Evolutionary conservation across 2,329 filamentous ascomycete species (phyloP).

Genomic region (Lomentospora prolificans): DNA sequence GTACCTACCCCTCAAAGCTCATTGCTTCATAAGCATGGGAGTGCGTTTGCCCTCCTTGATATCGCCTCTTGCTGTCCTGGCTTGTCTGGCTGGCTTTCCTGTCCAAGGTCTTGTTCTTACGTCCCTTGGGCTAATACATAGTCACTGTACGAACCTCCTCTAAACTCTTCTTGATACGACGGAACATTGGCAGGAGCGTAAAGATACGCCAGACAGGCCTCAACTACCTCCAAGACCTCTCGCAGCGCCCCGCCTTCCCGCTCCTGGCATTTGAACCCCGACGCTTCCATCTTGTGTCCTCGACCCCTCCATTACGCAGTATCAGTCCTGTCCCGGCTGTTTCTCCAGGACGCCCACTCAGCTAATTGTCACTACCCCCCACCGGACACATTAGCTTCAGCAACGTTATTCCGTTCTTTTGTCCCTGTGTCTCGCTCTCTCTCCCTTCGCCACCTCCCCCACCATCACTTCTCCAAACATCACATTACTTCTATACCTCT

Average conservation of each 20-base stretch:
- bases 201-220: no score
- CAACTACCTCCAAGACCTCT: no score
- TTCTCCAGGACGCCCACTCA: background rate
- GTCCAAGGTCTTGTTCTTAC: no score
- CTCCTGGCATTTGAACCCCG: background rate
- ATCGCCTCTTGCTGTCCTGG: no score
- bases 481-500: conserved; percentile 4
- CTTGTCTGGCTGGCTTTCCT: background rate
- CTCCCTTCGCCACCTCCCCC: conserved; percentile 10
- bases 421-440: conserved; percentile 5
- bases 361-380: background rate
- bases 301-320: background rate
- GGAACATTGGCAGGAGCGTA: no score
- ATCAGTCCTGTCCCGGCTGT: background rate
- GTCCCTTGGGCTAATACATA: no score
- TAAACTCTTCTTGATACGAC: no score
- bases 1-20: background rate
- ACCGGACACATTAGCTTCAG: background rate
- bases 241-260: background rate
- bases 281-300: background rate
- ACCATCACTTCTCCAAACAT: conserved; percentile 4
- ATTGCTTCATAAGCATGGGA: background rate
- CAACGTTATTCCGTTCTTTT: background rate
- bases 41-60: background rate
- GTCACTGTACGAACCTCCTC: no score